A percentile compares a stretch with the other conserved stretches of the same genome.
Evolutionary conservation across 768 basidiomycete genomes (phyloP).

Genomic region (Tricholoma matsutake): DNA sequence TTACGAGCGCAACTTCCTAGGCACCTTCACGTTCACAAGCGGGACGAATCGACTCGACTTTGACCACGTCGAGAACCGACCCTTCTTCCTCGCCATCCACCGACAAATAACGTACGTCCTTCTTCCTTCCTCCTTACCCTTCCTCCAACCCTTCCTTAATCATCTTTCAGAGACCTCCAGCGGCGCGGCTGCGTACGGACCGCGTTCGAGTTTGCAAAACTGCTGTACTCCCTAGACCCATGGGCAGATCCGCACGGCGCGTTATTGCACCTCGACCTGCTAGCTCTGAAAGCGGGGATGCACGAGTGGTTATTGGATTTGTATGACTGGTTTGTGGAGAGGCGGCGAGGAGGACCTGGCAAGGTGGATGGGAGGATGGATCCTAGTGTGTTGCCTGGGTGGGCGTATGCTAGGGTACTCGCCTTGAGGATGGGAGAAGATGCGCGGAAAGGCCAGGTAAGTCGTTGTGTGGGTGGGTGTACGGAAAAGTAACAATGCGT

Average conservation of each 20-base stretch:
- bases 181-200: slow-evolving; percentile 89
- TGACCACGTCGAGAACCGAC: slow-evolving; percentile 85
- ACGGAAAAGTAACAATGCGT: neutral
- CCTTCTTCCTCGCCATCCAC: slow-evolving; percentile 87
- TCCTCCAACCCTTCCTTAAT: neutral
- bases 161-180: slow-evolving; percentile 64
- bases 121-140: neutral
- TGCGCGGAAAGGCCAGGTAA: slow-evolving; percentile 38
- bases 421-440: slow-evolving; percentile 56
- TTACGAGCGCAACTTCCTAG: slow-evolving; percentile 87
- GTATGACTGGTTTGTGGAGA: slow-evolving; percentile 45
- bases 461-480: neutral
- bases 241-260: slow-evolving; percentile 87
- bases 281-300: slow-evolving; percentile 81
- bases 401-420: slow-evolving; percentile 69
- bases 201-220: slow-evolving; percentile 87
- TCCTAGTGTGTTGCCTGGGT: slow-evolving; percentile 71
- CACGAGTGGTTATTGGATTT: slow-evolving; percentile 76
- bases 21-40: slow-evolving; percentile 79
- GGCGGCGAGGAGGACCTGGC: slow-evolving; percentile 10
- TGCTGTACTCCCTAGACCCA: slow-evolving; percentile 83
- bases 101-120: slow-evolving; percentile 72
- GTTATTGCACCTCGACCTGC: slow-evolving; percentile 77
- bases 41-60: slow-evolving; percentile 88
- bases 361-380: slow-evolving; percentile 35